These are phyloP conservation scores for Aspergillus phoenicis DNA, from an alignment of 2,329 filamentous ascomycete species.

Conservation along the genomic window DNA sequence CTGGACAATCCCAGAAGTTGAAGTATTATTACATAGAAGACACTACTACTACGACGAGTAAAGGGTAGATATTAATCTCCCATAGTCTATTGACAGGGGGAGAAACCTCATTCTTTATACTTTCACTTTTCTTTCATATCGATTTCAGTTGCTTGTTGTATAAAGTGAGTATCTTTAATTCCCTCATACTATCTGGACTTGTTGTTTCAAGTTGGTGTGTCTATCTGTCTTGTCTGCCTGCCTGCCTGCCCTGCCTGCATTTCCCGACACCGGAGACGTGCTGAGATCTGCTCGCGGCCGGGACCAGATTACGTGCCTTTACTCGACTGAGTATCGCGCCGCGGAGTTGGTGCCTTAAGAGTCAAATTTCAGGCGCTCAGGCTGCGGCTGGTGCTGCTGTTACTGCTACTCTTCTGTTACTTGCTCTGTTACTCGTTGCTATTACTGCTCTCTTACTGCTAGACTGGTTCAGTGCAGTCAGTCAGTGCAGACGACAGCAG, in stretches of 20 bases:
- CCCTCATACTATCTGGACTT: background rate
- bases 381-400: slow-evolving; percentile 20
- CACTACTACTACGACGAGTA: background rate
- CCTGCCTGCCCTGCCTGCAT: background rate
- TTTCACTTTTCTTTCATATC: background rate
- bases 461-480: background rate
- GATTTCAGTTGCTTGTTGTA: too few species aligned
- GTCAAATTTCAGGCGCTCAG: slow-evolving; percentile 24
- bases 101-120: background rate
- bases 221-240: too few species aligned
- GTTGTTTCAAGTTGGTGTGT: background rate
- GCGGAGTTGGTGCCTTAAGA: slow-evolving; percentile 20
- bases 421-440: too few species aligned
- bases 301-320: slow-evolving; percentile 3
- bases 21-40: background rate
- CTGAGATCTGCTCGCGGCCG: slow-evolving; percentile 19
- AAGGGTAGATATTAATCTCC: too few species aligned
- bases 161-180: too few species aligned
- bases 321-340: slow-evolving; percentile 10
- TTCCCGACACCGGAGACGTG: slow-evolving; percentile 23
- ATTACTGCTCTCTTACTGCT: background rate
- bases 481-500: background rate
- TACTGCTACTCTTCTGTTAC: background rate
- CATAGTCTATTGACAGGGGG: too few species aligned
- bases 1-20: background rate